Percentiles rank a stretch among this genome's conserved stretches.
Conservation (phyloP, 2,329 filamentous ascomycete genomes). For the Fusarium cyanostomum region DNA sequence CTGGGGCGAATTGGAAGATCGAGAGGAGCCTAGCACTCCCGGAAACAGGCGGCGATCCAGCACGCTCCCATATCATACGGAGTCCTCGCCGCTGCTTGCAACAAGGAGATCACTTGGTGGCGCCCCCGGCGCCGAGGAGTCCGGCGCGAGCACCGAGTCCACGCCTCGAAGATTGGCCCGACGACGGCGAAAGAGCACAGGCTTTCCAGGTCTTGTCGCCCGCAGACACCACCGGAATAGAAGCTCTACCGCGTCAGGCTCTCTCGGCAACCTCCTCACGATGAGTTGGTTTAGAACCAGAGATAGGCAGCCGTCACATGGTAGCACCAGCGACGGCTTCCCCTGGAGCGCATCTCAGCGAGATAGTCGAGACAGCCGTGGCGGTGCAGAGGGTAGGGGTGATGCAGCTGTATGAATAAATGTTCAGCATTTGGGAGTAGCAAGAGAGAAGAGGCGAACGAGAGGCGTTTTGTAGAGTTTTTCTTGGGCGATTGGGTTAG, state of each 20-base stretch:
- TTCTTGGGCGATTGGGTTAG: constrained; percentile 16
- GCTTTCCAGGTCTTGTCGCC: constrained; percentile 69
- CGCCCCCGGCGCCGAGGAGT: constrained; percentile 39
- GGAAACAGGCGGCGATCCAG: constrained; percentile 57
- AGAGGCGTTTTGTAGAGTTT: constrained; percentile 32
- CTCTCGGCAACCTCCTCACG: constrained; percentile 62
- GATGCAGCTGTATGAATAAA: constrained; percentile 50
- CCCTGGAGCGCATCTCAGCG: constrained; percentile 29
- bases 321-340: constrained; percentile 34
- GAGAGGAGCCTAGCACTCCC: constrained; percentile 59
- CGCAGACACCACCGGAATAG: constrained; percentile 55
- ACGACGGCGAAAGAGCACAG: constrained; percentile 66
- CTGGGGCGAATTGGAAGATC: constrained; percentile 88
- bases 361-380: constrained; percentile 21
- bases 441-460: constrained; percentile 29
- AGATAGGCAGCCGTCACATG: constrained; percentile 35
- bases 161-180: constrained; percentile 49
- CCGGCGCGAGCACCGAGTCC: constrained; percentile 45
- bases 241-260: constrained; percentile 57
- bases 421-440: constrained; percentile 24
- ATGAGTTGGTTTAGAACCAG: constrained; percentile 62
- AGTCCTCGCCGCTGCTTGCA: constrained; percentile 53
- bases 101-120: constrained; percentile 47
- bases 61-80: constrained; percentile 56
- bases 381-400: constrained; percentile 18